Evolutionary conservation across 192 early-diverging fungal species (phyloP).

Genomic region (Spizellomyces punctatus): DNA sequence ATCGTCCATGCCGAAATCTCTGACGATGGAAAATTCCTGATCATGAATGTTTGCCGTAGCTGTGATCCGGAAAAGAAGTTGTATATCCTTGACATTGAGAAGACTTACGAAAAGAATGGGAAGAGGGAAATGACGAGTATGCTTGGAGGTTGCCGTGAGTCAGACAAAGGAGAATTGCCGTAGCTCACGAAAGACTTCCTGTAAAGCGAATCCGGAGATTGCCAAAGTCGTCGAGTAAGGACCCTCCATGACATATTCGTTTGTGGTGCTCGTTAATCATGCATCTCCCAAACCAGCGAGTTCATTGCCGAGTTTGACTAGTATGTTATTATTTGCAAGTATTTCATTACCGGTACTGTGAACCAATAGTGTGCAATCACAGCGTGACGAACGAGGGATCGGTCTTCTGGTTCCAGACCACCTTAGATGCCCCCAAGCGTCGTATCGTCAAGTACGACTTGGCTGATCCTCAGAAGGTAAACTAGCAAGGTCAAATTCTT

Average conservation of each 20-base stretch:
- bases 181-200: too few species aligned
- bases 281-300: slow-evolving; percentile 11
- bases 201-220: slow-evolving; percentile 5
- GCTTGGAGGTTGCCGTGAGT: neutral
- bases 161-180: neutral
- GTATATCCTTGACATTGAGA: slow-evolving; percentile 38
- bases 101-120: slow-evolving; percentile 40
- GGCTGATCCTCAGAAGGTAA: slow-evolving; percentile 49
- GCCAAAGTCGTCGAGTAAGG: slow-evolving; percentile 13
- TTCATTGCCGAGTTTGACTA: slow-evolving; percentile 52
- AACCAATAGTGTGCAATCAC: neutral
- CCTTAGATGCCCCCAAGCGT: slow-evolving; percentile 60
- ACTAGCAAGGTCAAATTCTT: neutral
- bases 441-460: slow-evolving; percentile 68
- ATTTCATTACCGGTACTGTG: neutral
- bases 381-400: slow-evolving; percentile 60
- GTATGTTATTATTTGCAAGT: slow-evolving; percentile 27
- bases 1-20: slow-evolving; percentile 36
- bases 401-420: slow-evolving; percentile 64
- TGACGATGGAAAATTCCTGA: slow-evolving; percentile 63
- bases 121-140: slow-evolving; percentile 6
- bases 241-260: neutral
- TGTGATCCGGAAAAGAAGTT: slow-evolving; percentile 43
- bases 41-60: slow-evolving; percentile 48
- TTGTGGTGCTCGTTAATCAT: neutral